Conservation (phyloP, 2,329 filamentous ascomycete species). For the Colletotrichum sansevieriae region DNA sequence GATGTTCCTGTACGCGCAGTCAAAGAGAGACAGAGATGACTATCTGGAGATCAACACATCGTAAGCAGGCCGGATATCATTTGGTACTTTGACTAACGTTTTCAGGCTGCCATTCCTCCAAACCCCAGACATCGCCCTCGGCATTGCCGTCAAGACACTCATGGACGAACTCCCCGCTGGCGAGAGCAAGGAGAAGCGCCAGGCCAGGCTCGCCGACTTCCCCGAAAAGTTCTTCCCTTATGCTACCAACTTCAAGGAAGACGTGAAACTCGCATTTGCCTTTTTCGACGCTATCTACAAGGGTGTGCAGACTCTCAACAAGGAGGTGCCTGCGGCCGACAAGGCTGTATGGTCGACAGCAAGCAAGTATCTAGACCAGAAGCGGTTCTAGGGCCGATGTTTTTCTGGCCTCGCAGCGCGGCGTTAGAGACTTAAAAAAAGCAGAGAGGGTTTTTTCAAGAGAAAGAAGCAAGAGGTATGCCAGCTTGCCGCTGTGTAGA, state of each 20-base stretch:
- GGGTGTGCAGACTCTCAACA: slow-evolving; percentile 67
- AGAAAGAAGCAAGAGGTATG: slow-evolving; percentile 28
- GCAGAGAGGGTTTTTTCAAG: slow-evolving; percentile 28
- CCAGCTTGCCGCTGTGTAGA: neutral
- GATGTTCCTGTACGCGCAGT: slow-evolving; percentile 85
- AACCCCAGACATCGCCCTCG: slow-evolving; percentile 80
- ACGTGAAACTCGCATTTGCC: slow-evolving; percentile 68
- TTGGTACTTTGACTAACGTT: slow-evolving; percentile 42
- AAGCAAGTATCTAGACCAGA: slow-evolving; percentile 63
- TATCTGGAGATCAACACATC: slow-evolving; percentile 77
- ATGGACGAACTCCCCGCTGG: slow-evolving; percentile 77
- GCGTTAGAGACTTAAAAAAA: slow-evolving; percentile 42
- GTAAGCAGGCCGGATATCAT: slow-evolving; percentile 61
- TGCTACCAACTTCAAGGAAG: slow-evolving; percentile 69
- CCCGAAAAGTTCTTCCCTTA: slow-evolving; percentile 68
- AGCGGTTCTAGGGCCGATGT: slow-evolving; percentile 52
- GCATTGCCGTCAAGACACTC: slow-evolving; percentile 84
- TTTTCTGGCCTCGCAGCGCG: slow-evolving; percentile 35
- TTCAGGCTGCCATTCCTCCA: slow-evolving; percentile 74
- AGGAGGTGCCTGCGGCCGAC: slow-evolving; percentile 61
- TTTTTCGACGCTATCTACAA: slow-evolving; percentile 71
- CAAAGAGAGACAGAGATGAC: slow-evolving; percentile 76
- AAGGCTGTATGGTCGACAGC: slow-evolving; percentile 68
- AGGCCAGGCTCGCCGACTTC: slow-evolving; percentile 63
- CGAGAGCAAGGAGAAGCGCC: slow-evolving; percentile 64